Percentiles rank a stretch among this genome's conserved stretches.
phyloP scores from a whole-genome alignment of 495 filamentous ascomycete species.

The Penicillium steckii region DNA sequence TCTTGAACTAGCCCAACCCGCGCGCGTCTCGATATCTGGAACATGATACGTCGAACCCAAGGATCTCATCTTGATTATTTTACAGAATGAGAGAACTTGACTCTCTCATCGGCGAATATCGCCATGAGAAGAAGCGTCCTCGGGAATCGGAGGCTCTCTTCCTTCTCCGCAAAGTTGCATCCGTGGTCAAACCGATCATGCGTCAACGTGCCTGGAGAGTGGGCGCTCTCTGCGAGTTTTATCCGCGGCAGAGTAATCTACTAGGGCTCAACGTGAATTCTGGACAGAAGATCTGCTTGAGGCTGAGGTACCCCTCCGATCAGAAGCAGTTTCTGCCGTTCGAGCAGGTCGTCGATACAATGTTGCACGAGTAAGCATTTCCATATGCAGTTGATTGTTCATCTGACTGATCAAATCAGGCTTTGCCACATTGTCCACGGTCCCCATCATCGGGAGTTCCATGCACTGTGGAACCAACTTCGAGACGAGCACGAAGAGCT shows the following conservation, averaged over 20 bases:
- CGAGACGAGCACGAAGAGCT: slow-evolving; percentile 80
- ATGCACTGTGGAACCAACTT: slow-evolving; percentile 83
- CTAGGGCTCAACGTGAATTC: slow-evolving; percentile 78
- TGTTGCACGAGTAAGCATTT: slow-evolving; percentile 78
- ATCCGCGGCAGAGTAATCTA: slow-evolving; percentile 69
- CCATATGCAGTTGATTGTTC: not conserved
- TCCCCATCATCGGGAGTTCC: slow-evolving; percentile 79
- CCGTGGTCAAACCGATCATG: slow-evolving; percentile 95
- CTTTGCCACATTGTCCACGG: slow-evolving; percentile 84
- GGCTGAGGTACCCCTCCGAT: slow-evolving; percentile 77
- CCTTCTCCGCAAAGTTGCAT: slow-evolving; percentile 79
- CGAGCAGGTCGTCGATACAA: slow-evolving; percentile 81
- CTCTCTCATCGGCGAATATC: slow-evolving; percentile 69
- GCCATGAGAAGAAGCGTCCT: slow-evolving; percentile 71
- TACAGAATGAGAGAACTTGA: slow-evolving; percentile 63
- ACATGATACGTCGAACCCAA: not conserved
- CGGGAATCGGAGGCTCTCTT: slow-evolving; percentile 77
- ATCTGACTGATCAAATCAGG: slow-evolving; percentile 26
- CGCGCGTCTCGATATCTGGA: not conserved
- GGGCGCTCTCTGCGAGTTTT: slow-evolving; percentile 79
- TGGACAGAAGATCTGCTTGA: slow-evolving; percentile 78
- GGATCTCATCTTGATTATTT: not conserved
- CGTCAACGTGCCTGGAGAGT: slow-evolving; percentile 80
- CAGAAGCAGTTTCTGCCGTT: slow-evolving; percentile 74
- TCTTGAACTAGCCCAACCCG: not conserved